Evolutionary conservation across 1,139 yeast species (phyloP).

Genomic region (Geotrichum candidum): DNA sequence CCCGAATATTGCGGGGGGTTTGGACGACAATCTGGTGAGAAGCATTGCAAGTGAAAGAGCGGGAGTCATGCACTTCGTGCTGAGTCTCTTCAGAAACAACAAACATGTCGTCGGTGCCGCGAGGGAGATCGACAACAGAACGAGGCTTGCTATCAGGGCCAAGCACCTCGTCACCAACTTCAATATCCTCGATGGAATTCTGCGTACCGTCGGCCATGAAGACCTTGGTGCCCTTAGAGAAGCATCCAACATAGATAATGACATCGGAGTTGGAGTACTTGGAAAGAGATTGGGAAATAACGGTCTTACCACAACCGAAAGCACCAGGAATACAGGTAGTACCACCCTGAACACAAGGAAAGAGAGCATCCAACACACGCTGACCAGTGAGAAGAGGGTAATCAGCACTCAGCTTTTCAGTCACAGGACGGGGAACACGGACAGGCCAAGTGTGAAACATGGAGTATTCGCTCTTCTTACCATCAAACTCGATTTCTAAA

Average conservation of each 20-base stretch:
- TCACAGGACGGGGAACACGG: constrained; percentile 97
- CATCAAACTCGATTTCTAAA: constrained; percentile 91
- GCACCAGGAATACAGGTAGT: constrained; percentile 99
- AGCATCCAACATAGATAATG: constrained; percentile 80
- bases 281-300: constrained; percentile 93
- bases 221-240: constrained; percentile 18
- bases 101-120: background rate
- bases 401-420: constrained; percentile 87
- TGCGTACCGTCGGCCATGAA: background rate
- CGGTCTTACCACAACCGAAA: constrained; percentile 98
- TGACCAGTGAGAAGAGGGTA: constrained; percentile 96
- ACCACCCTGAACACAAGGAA: constrained; percentile 99
- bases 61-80: background rate
- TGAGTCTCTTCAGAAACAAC: background rate
- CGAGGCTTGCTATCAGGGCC: background rate
- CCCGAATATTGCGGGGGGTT: background rate
- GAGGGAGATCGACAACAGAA: background rate
- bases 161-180: background rate
- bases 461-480: constrained; percentile 69
- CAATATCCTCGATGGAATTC: background rate
- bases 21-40: background rate
- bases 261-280: constrained; percentile 96
- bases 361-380: constrained; percentile 93
- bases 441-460: constrained; percentile 99
- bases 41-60: background rate